Evolutionary conservation across 352 stramenopile species (phyloP).

Genomic region (Pythium monospermum): DNA sequence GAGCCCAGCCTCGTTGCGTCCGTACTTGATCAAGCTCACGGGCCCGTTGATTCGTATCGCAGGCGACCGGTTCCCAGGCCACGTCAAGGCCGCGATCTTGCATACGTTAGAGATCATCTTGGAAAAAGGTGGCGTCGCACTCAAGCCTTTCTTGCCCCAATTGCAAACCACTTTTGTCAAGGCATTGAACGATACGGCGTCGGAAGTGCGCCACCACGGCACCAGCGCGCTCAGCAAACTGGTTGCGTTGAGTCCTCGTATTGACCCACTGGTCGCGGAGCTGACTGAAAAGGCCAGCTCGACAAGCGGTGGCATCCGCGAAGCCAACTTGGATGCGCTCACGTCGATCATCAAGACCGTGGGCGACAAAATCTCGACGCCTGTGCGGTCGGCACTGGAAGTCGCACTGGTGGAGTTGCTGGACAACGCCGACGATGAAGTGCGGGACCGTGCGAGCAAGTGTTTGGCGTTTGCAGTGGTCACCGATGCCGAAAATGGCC

Average conservation of each 20-base stretch:
- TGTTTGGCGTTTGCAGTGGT: conserved; percentile 58
- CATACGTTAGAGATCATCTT: conserved; percentile 96
- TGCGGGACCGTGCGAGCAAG: conserved; percentile 61
- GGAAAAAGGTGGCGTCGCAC: conserved; percentile 92
- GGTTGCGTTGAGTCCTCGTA: conserved; percentile 91
- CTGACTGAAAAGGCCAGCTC: conserved; percentile 80
- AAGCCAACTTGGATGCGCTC: conserved; percentile 75
- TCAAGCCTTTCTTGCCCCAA: conserved; percentile 99
- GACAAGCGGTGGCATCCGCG: conserved; percentile 62
- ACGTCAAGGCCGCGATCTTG: conserved; percentile 98
- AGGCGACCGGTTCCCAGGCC: conserved; percentile 96
- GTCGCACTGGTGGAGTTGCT: conserved; percentile 64
- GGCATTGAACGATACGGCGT: conserved; percentile 95
- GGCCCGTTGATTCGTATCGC: conserved; percentile 98
- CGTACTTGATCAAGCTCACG: conserved; percentile 97
- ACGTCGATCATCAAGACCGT: conserved; percentile 56
- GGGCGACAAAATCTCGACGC: conserved; percentile 62
- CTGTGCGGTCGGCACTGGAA: conserved; percentile 44
- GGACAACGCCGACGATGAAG: conserved; percentile 51
- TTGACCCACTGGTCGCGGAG: conserved; percentile 96
- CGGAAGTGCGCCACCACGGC: conserved; percentile 89
- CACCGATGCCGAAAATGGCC: conserved; percentile 34
- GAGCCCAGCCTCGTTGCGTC: conserved; percentile 81
- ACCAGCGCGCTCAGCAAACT: conserved; percentile 91
- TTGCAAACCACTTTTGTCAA: conserved; percentile 99